Percentiles rank a stretch among this genome's conserved stretches.
phyloP scores from a whole-genome alignment of 805 yeast genomes.

The Kodamaea sagamina region DNA sequence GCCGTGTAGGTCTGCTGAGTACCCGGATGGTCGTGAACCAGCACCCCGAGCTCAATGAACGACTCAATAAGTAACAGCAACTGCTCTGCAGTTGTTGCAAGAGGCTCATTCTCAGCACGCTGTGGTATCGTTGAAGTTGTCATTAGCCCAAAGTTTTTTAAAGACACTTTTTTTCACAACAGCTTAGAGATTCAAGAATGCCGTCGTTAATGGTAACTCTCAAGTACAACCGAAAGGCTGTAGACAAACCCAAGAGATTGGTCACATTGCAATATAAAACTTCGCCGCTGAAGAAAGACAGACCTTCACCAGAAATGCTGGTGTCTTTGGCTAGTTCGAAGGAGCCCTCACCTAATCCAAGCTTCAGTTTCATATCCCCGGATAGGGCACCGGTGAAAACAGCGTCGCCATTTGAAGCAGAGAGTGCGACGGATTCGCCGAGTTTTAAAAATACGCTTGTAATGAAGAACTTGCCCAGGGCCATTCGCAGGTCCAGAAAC shows the following conservation, averaged over 20 bases:
- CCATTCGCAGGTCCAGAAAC: slow-evolving; percentile 2
- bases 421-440: not conserved
- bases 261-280: slow-evolving; percentile 10
- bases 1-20: slow-evolving; percentile 72
- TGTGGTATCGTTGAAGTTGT: slow-evolving; percentile 25
- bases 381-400: not conserved
- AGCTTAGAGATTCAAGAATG: slow-evolving; percentile 3
- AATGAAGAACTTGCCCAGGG: slow-evolving; percentile 1
- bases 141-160: slow-evolving; percentile 14
- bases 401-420: not conserved
- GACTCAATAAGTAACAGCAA: slow-evolving; percentile 54
- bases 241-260: slow-evolving; percentile 8
- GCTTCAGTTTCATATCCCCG: not conserved
- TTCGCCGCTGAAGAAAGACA: not conserved
- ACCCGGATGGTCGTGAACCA: slow-evolving; percentile 92
- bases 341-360: slow-evolving; percentile 2
- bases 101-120: slow-evolving; percentile 24
- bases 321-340: not conserved
- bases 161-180: not conserved
- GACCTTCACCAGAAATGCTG: not conserved
- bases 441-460: not conserved
- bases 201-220: slow-evolving; percentile 9
- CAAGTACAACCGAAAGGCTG: slow-evolving; percentile 8
- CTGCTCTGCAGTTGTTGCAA: slow-evolving; percentile 26
- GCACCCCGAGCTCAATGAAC: slow-evolving; percentile 83